Conservation (phyloP, 768 basidiomycete genomes). For the Harrya chromipes region DNA sequence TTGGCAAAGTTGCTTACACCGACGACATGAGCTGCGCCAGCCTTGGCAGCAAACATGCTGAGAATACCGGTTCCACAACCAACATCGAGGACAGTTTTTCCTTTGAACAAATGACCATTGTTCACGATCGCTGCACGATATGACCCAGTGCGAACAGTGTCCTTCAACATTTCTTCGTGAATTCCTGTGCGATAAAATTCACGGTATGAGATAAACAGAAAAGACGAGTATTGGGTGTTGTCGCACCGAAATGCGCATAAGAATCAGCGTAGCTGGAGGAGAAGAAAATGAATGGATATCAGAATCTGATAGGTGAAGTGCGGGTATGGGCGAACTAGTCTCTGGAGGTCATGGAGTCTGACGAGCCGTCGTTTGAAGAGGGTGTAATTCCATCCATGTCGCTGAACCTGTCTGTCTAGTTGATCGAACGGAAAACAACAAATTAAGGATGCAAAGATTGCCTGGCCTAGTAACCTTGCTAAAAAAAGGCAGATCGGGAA, state of each 20-base stretch:
- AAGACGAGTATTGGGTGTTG: constrained; percentile 3
- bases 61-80: constrained; percentile 98
- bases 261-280: constrained; percentile 85
- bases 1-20: constrained; percentile 54
- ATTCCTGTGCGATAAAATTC: constrained; percentile 56
- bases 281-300: constrained; percentile 35
- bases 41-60: constrained; percentile 97
- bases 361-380: constrained; percentile 22
- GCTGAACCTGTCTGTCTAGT: constrained; percentile 3
- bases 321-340: constrained; percentile 70
- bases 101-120: constrained; percentile 94
- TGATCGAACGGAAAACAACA: background rate
- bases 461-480: constrained; percentile 1
- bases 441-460: background rate
- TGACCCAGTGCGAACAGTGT: constrained; percentile 89
- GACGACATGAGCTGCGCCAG: constrained; percentile 90
- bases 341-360: constrained; percentile 72
- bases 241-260: constrained; percentile 88
- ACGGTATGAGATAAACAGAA: constrained; percentile 4
- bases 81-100: constrained; percentile 95
- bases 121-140: constrained; percentile 94
- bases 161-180: constrained; percentile 99
- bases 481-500: constrained; percentile 13
- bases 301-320: constrained; percentile 34
- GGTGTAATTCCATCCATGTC: constrained; percentile 31